phyloP scores from a whole-genome alignment of 2,329 filamentous ascomycete species.

The Fusarium subglutinans region DNA sequence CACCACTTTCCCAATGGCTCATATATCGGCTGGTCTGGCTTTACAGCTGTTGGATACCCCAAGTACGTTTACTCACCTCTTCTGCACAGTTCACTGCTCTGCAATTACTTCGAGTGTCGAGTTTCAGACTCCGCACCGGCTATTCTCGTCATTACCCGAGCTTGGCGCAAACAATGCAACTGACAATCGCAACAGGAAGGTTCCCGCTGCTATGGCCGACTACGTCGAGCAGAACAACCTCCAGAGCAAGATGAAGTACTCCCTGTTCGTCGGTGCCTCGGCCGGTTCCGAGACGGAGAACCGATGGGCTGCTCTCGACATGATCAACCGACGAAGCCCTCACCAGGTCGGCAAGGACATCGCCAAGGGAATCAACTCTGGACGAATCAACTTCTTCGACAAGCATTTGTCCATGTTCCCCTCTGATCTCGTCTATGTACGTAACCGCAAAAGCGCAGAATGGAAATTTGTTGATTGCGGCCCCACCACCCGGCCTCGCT shows the following conservation, averaged over 20 bases:
- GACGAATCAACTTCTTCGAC: constrained; percentile 90
- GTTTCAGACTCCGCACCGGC: constrained; percentile 18
- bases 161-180: constrained; percentile 14
- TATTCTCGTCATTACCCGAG: constrained; percentile 29
- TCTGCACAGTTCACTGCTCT: neutral
- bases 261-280: constrained; percentile 88
- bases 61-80: constrained; percentile 59
- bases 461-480: constrained; percentile 16
- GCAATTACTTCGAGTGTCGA: neutral
- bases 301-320: constrained; percentile 86
- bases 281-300: constrained; percentile 92
- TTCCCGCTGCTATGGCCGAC: constrained; percentile 84
- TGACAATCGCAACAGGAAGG: constrained; percentile 65
- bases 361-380: constrained; percentile 88
- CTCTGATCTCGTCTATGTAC: constrained; percentile 81
- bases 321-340: constrained; percentile 86
- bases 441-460: constrained; percentile 18
- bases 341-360: constrained; percentile 94
- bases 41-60: constrained; percentile 89
- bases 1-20: constrained; percentile 83
- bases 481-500: constrained; percentile 32
- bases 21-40: constrained; percentile 93
- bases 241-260: constrained; percentile 86
- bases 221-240: constrained; percentile 88
- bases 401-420: constrained; percentile 96